phyloP scores from a whole-genome alignment of 2,329 filamentous ascomycete species.

The Verticillium dahliae region DNA sequence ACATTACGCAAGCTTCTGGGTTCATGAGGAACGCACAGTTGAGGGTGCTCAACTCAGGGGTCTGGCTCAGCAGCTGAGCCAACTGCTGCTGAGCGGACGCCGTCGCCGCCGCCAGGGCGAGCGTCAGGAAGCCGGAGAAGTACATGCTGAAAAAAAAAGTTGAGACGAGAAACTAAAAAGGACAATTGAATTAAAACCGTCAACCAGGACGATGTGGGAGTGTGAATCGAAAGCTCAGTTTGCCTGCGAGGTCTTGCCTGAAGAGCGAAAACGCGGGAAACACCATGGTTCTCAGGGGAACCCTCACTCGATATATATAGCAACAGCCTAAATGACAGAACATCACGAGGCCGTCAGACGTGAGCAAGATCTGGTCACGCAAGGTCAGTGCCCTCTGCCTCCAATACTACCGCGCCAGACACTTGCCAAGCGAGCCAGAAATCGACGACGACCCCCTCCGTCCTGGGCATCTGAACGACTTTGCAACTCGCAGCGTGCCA shows the following conservation, averaged over 20 bases:
- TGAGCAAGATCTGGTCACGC: too few species aligned
- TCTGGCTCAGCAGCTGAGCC: conserved; percentile 14
- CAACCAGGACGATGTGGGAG: neutral
- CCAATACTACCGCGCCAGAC: neutral
- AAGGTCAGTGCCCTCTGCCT: neutral
- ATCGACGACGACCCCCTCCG: neutral
- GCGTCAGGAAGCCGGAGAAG: conserved; percentile 11
- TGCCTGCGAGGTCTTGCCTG: conserved; percentile 1
- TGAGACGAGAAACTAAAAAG: neutral
- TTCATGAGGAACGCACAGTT: conserved; percentile 7
- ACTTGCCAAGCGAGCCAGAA: neutral
- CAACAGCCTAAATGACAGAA: conserved; percentile 2
- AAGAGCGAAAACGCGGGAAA: neutral
- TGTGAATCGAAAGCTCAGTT: conserved; percentile 3
- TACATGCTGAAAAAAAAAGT: conserved; percentile 13
- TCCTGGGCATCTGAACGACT: neutral
- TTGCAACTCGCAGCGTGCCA: neutral
- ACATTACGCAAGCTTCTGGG: neutral
- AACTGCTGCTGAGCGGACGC: conserved; percentile 15
- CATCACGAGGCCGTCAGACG: neutral
- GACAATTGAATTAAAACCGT: neutral
- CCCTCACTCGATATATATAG: conserved; percentile 8
- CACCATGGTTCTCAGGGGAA: neutral
- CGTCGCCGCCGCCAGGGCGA: conserved; percentile 12
- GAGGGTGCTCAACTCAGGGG: conserved; percentile 16